A percentile compares a stretch with the other conserved stretches of the same genome.
Evolutionary conservation across 306 rosid genomes (phyloP).

Genomic region (Leucaena leucocephala): DNA sequence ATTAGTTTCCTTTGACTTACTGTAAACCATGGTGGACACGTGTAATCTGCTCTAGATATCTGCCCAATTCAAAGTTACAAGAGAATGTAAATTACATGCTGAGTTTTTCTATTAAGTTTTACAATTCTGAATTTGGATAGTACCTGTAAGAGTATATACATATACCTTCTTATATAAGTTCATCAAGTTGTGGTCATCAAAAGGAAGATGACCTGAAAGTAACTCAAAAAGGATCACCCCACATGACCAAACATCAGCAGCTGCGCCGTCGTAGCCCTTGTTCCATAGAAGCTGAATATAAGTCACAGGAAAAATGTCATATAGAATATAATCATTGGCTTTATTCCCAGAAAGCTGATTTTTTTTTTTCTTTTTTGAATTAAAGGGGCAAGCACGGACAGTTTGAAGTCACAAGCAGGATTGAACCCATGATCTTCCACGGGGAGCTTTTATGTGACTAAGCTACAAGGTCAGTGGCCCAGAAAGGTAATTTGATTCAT

Average conservation of each 20-base stretch:
- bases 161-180: constrained; percentile 65
- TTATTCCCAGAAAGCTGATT: neutral
- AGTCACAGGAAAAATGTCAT: neutral
- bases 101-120: neutral
- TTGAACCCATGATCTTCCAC: too few species aligned
- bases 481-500: neutral
- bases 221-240: constrained; percentile 82
- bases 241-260: constrained; percentile 90
- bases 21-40: constrained; percentile 69
- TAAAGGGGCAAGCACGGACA: too few species aligned
- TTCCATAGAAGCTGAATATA: constrained; percentile 47
- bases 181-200: constrained; percentile 66
- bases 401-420: too few species aligned
- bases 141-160: constrained; percentile 3
- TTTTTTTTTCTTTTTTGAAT: too few species aligned
- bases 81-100: constrained; percentile 29
- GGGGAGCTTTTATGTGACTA: too few species aligned
- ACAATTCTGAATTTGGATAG: neutral
- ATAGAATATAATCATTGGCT: neutral
- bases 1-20: constrained; percentile 61
- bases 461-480: neutral
- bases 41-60: constrained; percentile 71
- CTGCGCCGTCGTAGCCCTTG: constrained; percentile 75
- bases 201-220: constrained; percentile 76
- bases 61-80: constrained; percentile 38